phyloP scores from a whole-genome alignment of 2,329 filamentous ascomycete species.

The Arthrinium puccinioides region DNA sequence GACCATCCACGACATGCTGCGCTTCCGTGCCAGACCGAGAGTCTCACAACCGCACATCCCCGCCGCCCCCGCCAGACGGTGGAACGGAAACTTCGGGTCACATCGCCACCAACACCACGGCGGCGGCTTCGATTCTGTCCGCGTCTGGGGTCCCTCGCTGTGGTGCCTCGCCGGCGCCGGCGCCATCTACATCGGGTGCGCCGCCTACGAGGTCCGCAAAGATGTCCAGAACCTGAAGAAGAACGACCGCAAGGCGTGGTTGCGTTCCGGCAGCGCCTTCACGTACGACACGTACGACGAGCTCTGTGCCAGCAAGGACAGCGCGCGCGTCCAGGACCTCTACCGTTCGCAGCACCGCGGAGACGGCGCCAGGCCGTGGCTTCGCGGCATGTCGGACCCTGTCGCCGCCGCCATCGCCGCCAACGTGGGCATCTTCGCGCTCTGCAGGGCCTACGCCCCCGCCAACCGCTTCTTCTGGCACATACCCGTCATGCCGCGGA shows the following conservation, averaged over 20 bases:
- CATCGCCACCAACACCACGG: no score
- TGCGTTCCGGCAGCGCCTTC: not conserved
- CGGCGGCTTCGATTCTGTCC: no score
- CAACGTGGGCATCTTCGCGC: constrained; percentile 7
- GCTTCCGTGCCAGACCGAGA: no score
- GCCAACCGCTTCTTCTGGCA: constrained; percentile 9
- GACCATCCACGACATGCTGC: no score
- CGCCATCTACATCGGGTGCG: constrained; percentile 17
- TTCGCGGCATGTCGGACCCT: constrained; percentile 3
- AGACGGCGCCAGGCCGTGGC: not conserved
- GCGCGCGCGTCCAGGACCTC: not conserved
- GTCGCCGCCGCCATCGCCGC: constrained; percentile 8
- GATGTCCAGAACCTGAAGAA: constrained; percentile 10
- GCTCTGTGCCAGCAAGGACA: not conserved
- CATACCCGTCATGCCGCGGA: constrained; percentile 7
- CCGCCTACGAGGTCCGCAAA: constrained; percentile 16
- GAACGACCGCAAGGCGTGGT: not conserved
- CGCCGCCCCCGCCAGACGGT: no score
- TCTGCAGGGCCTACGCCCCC: constrained; percentile 1
- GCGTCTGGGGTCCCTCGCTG: constrained; percentile 12
- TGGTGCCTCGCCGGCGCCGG: constrained; percentile 15
- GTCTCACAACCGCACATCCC: no score
- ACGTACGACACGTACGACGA: constrained; percentile 1
- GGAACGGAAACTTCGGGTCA: no score
- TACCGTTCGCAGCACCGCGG: not conserved